Conservation (phyloP, 345 rosid genomes). For the Populus nigra region DNA sequence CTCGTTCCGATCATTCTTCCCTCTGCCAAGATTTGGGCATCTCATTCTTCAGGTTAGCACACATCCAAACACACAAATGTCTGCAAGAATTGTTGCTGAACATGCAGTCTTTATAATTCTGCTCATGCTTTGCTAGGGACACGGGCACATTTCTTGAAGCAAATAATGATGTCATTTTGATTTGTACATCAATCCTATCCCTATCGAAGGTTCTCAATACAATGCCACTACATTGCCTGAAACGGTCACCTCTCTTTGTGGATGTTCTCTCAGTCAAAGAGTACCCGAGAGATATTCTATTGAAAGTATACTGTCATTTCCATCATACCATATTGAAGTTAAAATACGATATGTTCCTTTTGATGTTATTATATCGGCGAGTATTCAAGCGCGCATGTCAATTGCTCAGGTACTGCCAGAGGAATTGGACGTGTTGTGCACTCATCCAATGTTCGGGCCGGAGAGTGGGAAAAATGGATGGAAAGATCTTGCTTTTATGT, state of each 20-base stretch:
- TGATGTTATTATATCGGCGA: no score
- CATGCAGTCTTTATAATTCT: background rate
- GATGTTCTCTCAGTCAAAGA: conserved; percentile 26
- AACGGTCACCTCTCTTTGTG: conserved; percentile 14
- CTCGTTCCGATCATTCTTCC: conserved; percentile 22
- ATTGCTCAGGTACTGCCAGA: conserved; percentile 16
- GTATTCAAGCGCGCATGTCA: background rate
- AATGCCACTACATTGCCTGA: conserved; percentile 13
- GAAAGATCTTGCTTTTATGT: conserved; percentile 18
- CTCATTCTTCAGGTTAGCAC: conserved; percentile 40
- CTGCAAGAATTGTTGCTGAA: background rate
- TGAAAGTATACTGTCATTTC: background rate
- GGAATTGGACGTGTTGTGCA: conserved; percentile 16
- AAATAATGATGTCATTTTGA: conserved; percentile 18
- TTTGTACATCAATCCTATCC: conserved; percentile 22
- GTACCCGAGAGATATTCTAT: conserved; percentile 12
- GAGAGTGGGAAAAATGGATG: conserved; percentile 24
- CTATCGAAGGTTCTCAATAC: conserved; percentile 7
- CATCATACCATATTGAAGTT: no score
- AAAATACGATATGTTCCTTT: no score
- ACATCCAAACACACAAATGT: no score
- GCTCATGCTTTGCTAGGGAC: conserved; percentile 30
- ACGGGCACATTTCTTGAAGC: conserved; percentile 30
- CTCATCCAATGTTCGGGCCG: conserved; percentile 28
- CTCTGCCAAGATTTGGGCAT: conserved; percentile 34